A percentile compares a stretch with the other conserved stretches of the same genome.
phyloP scores from a whole-genome alignment of 1,139 yeast genomes.

The Zygoascus meyerae region DNA sequence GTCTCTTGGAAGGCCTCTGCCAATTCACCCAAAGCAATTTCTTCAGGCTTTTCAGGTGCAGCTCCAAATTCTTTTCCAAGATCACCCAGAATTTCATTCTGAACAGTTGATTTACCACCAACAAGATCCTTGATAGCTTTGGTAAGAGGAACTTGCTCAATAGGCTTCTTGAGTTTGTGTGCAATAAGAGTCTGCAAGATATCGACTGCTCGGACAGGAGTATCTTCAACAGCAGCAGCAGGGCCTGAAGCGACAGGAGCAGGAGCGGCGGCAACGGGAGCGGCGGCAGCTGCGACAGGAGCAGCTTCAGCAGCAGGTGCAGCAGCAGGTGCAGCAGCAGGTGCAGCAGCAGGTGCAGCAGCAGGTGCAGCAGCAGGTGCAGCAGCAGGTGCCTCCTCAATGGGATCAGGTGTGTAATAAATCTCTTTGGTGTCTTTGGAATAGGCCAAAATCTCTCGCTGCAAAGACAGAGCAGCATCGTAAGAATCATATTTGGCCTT shows the following conservation, averaged over 20 bases:
- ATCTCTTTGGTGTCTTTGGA: conserved; percentile 94
- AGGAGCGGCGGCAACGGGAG: conserved; percentile 56
- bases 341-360: conserved; percentile 22
- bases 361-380: conserved; percentile 16
- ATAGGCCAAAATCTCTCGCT: conserved; percentile 94
- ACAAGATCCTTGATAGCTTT: conserved; percentile 96
- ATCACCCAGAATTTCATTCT: conserved; percentile 96
- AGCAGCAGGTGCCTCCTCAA: conserved; percentile 46
- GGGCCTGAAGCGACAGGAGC: conserved; percentile 66
- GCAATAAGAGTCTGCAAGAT: conserved; percentile 88
- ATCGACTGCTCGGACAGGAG: conserved; percentile 79
- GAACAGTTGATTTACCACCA: conserved; percentile 97
- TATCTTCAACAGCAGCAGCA: conserved; percentile 78
- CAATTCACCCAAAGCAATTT: conserved; percentile 89
- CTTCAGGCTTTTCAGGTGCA: conserved; percentile 98
- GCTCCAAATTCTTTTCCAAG: conserved; percentile 96
- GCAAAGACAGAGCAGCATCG: conserved; percentile 94
- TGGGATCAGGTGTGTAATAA: conserved; percentile 89
- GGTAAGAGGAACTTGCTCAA: conserved; percentile 78
- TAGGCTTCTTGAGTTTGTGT: conserved; percentile 85
- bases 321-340: conserved; percentile 39
- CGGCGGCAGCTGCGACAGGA: conserved; percentile 36
- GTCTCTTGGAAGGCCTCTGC: conserved; percentile 93
- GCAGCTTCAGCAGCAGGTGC: conserved; percentile 36
- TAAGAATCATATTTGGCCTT: conserved; percentile 95